Evolutionary conservation across 148 eudicot species (phyloP), one percentile per base, ranked within the genome.

Genomic region (Nyssa sinensis): DNA sequence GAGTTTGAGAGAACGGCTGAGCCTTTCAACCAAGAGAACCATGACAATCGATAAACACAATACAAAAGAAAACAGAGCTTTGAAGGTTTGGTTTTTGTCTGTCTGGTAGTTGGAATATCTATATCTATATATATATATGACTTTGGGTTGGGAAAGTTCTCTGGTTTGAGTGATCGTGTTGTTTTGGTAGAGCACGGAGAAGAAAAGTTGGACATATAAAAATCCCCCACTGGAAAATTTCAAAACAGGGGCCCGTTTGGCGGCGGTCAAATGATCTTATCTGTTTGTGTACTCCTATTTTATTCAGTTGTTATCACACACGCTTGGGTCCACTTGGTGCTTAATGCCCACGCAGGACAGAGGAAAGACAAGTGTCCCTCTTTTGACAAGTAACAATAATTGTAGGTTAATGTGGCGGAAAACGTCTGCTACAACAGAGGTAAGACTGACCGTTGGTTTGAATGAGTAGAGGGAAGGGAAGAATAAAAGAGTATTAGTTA

Each of bases 21-120:
- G 77, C 70, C 69, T 89, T 51, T 75, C 70, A n/a, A 81, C 28
- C 62, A 80, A 62, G 70, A 87, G 67, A 61, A 81, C 86, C 90
- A 85, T 91, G 13, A 65, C 39, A 21, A 55, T n/a, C n/a, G 13
- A 65, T 32, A n/a, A 33, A n/a, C 21, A 44, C 31, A 64, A 21
- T 1, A 51, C 1, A 53, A 34, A 27, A 67, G 27, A 55, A 1
- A 55, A 55, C n/a, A n/a, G n/a, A n/a, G n/a, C 9, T 58, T 13
- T 58, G 66, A 25, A 74, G n/a, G 62, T 70, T 68, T 66, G 74
- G 9, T 51, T 67, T 23, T 28, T 39, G 62, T 51, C n/a, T 13
- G 23, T 7, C 12, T 51, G 21, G 58, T 55, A 5, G 59, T 5
- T 55, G 59, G 57, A 1, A 2, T 1, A 17, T 49, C 4, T 17